phyloP scores from a whole-genome alignment of 441 rosid genomes.

The Erysimum cheiri region DNA sequence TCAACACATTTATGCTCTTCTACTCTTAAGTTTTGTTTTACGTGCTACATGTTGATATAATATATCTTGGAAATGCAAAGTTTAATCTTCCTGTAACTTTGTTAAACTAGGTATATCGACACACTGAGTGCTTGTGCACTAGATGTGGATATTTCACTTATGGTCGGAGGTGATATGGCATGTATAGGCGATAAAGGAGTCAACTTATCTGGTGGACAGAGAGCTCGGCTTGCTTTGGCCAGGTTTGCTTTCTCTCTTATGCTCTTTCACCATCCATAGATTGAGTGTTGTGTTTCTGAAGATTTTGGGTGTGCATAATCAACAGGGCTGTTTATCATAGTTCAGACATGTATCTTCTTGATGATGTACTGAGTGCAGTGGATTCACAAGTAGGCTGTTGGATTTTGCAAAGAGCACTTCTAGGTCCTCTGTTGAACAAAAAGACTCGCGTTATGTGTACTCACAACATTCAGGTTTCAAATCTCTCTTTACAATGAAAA shows the following conservation, averaged over 20 bases:
- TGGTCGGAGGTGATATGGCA: conserved; percentile 92
- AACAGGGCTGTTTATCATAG: conserved; percentile 86
- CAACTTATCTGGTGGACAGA: conserved; percentile 97
- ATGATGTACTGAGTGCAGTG: conserved; percentile 95
- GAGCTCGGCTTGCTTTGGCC: conserved; percentile 97
- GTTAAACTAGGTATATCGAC: conserved; percentile 64
- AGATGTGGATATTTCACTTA: conserved; percentile 78
- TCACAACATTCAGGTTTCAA: conserved; percentile 79
- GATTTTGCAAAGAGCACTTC: conserved; percentile 77
- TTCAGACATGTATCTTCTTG: conserved; percentile 76
- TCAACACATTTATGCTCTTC: conserved; percentile 19
- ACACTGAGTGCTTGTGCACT: conserved; percentile 78
- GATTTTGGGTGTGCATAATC: conserved; percentile 28
- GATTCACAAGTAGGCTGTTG: conserved; percentile 94
- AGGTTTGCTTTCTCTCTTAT: conserved; percentile 54
- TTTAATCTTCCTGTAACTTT: conserved; percentile 17
- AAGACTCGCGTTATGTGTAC: conserved; percentile 88
- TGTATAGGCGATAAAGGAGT: conserved; percentile 87
- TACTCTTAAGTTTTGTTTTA: not conserved
- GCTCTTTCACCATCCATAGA: conserved; percentile 19
- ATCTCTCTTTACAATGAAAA: conserved; percentile 11
- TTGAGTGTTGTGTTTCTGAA: conserved; percentile 28
- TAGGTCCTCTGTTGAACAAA: conserved; percentile 66
- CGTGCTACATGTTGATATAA: conserved; percentile 4
- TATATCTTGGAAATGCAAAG: not conserved